These are phyloP conservation scores for Salix viminalis DNA, from an alignment of 345 rosid genomes.

Conservation along the genomic window DNA sequence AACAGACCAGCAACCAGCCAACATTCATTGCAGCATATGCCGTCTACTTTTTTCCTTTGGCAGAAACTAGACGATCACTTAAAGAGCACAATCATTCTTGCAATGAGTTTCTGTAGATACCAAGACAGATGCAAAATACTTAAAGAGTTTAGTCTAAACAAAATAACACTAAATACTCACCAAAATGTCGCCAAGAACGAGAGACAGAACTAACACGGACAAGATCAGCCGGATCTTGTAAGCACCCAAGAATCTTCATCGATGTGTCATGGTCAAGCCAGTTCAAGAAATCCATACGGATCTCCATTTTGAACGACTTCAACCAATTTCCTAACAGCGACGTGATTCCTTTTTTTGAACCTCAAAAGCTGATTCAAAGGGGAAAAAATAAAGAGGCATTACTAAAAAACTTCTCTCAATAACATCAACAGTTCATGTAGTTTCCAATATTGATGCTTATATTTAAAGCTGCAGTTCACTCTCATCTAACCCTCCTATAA, in stretches of 20 bases:
- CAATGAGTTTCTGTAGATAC: background rate
- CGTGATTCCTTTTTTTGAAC: background rate
- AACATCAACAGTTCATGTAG: background rate
- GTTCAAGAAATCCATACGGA: conserved; percentile 46
- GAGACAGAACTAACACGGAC: conserved; percentile 65
- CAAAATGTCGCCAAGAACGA: conserved; percentile 57
- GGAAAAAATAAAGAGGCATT: background rate
- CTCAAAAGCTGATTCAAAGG: conserved; percentile 6
- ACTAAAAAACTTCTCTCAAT: background rate
- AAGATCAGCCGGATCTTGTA: conserved; percentile 67
- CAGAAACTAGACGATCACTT: background rate
- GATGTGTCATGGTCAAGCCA: conserved; percentile 45
- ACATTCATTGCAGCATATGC: background rate
- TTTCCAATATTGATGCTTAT: background rate
- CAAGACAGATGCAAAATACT: background rate
- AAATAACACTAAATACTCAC: conserved; percentile 33
- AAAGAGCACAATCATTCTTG: background rate
- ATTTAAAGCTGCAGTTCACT: background rate
- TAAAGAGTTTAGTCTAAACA: background rate
- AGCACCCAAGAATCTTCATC: conserved; percentile 39
- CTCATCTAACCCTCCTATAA: background rate
- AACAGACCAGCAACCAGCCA: background rate
- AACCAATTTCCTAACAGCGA: background rate
- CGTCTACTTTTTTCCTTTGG: background rate
- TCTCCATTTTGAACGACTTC: conserved; percentile 26